phyloP scores from a whole-genome alignment of 257 asterid species.

The Lycium barbarum region DNA sequence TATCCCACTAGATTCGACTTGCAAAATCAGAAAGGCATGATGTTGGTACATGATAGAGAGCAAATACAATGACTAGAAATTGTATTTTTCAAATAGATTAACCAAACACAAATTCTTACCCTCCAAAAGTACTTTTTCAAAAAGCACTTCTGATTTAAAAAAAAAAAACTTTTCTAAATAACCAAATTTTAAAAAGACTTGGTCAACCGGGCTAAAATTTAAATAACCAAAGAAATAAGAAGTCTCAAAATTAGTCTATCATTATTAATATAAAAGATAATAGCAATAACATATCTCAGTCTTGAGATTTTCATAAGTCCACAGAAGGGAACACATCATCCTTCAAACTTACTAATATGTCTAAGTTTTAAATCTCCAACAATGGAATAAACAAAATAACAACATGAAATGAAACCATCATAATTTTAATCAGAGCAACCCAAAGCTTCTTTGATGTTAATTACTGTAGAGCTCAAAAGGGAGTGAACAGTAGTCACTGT shows the following conservation, averaged over 20 bases:
- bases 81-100: not conserved
- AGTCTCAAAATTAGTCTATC: slow-evolving; percentile 12
- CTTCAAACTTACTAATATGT: no score
- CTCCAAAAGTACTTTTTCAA: no score
- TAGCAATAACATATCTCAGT: not conserved
- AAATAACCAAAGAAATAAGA: not conserved
- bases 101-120: not conserved
- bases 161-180: not conserved
- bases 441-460: no score
- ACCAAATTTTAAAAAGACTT: no score
- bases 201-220: not conserved
- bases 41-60: not conserved
- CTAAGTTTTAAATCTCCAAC: no score
- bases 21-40: no score
- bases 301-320: slow-evolving; percentile 7
- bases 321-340: slow-evolving; percentile 15
- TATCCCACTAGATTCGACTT: no score
- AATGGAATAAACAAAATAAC: no score
- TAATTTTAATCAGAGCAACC: no score
- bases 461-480: slow-evolving; percentile 54
- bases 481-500: slow-evolving; percentile 50
- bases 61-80: not conserved
- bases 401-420: no score
- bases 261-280: not conserved
- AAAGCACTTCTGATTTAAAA: no score